Evolutionary conservation across 2,329 filamentous ascomycete genomes (phyloP).

Genomic region (Tolypocladium pustulatum): DNA sequence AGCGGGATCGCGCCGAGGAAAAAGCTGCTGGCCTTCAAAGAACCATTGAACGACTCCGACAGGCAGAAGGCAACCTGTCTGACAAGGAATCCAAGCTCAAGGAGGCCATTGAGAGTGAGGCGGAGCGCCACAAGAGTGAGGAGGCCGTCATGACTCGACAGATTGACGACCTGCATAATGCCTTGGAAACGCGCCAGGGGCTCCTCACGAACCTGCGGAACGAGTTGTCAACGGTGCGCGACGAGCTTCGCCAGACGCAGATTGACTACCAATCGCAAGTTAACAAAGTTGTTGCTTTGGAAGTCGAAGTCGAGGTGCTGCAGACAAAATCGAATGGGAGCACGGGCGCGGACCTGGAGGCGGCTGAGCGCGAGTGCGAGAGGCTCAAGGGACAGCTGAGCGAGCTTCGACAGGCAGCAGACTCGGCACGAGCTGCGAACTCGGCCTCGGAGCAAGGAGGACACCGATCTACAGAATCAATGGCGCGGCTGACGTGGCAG

Average conservation of each 20-base stretch:
- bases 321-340: slow-evolving; percentile 27
- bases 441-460: slow-evolving; percentile 21
- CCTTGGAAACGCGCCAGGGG: slow-evolving; percentile 57
- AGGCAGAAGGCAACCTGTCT: slow-evolving; percentile 56
- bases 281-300: slow-evolving; percentile 56
- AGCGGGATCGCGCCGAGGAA: slow-evolving; percentile 57
- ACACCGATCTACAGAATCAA: slow-evolving; percentile 27
- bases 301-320: slow-evolving; percentile 68
- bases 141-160: slow-evolving; percentile 62
- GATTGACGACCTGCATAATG: slow-evolving; percentile 62
- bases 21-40: slow-evolving; percentile 57
- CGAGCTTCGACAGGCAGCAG: slow-evolving; percentile 14
- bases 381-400: slow-evolving; percentile 26
- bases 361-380: slow-evolving; percentile 15
- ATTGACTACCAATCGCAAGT: slow-evolving; percentile 50
- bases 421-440: slow-evolving; percentile 16
- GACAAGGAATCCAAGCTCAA: slow-evolving; percentile 58
- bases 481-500: slow-evolving; percentile 44
- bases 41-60: slow-evolving; percentile 59
- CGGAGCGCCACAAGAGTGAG: slow-evolving; percentile 60
- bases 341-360: slow-evolving; percentile 7
- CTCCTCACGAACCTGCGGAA: slow-evolving; percentile 53
- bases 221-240: slow-evolving; percentile 55
- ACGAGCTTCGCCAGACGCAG: slow-evolving; percentile 59
- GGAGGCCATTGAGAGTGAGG: slow-evolving; percentile 59